Evolutionary conservation across 1,284 basidiomycete genomes (phyloP), one percentile per base, ranked within the genome.

Genomic region (Stygiomarasmius scandens): DNA sequence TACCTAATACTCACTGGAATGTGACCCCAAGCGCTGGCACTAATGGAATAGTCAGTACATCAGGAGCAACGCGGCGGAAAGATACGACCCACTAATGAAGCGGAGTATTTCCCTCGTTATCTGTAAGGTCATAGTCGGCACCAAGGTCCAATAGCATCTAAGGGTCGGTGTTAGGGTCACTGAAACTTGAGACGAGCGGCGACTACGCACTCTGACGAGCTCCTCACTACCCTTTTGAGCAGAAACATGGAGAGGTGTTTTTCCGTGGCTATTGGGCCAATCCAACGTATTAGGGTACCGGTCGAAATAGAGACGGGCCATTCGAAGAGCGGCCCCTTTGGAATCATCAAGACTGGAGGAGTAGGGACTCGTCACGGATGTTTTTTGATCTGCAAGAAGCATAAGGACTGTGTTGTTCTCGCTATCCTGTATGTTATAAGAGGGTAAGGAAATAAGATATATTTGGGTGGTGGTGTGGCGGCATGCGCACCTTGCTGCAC

Each of bases 341-440:
- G 83, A 78, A 68, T 92, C 88, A 44, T 81, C 79, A 59, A 83
- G 78, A 45, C 74, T 74, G 8, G 79, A 71, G 2, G 72, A 68
- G 61, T 85, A 86, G 20, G 79, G 71, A 57, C 74, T 77, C 19
- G 76, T 72, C 23, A 77, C 64, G 1, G 81, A 76, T 12, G 86
- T 83, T 49, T 84, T 86, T 46, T 89, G 79, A 58, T 93, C 91
- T 20, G 93, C 92, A 19, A 96, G 82, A 14, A 95, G 78, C 76
- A 95, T 92, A 55, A 96, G 85, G 52, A 96, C 89, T 1, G 93
- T 96, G 69, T 95, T 95, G 68, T 91, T 90, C 67, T 95, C 93
- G 8, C 84, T 82, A 70, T 96, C 94, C 93, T 96, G 63, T 44
- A 49, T 57, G 46, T 48, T 41, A 47, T 22, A 29, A 34, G n/a